Percentiles rank a stretch among this genome's conserved stretches.
phyloP scores from a whole-genome alignment of 257 asterid genomes.

The Nemophila menziesii region DNA sequence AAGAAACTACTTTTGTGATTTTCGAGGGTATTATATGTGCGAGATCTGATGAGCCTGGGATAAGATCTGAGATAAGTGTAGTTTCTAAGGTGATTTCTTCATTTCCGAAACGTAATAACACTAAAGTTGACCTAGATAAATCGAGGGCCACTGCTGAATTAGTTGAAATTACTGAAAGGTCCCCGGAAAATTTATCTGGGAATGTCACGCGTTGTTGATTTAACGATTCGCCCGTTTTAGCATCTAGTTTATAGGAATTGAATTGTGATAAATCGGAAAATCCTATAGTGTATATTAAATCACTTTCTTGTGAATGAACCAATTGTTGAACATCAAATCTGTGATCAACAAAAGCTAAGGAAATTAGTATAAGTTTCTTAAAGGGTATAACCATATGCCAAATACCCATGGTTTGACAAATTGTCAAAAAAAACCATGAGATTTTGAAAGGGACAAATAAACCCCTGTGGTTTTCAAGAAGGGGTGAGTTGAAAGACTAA shows the following conservation, averaged over 20 bases:
- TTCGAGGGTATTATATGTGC: slow-evolving; percentile 58
- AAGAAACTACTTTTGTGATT: slow-evolving; percentile 46
- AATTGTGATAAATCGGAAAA: slow-evolving; percentile 39
- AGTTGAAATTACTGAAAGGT: slow-evolving; percentile 47
- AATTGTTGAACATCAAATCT: slow-evolving; percentile 54
- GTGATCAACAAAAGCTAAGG: slow-evolving; percentile 25
- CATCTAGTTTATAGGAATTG: slow-evolving; percentile 48
- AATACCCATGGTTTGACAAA: too few relatives aligned
- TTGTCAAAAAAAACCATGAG: too few relatives aligned
- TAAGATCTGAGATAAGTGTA: slow-evolving; percentile 46
- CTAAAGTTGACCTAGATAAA: slow-evolving; percentile 55
- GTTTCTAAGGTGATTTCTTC: slow-evolving; percentile 55
- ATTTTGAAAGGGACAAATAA: too few relatives aligned
- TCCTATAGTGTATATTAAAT: slow-evolving; percentile 52
- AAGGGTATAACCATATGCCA: too few relatives aligned
- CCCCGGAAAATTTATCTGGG: slow-evolving; percentile 76
- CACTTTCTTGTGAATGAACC: slow-evolving; percentile 61
- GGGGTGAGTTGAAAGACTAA: too few relatives aligned
- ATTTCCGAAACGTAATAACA: slow-evolving; percentile 40
- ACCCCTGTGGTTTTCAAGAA: too few relatives aligned
- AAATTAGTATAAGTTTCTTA: too few relatives aligned
- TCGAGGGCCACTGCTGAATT: slow-evolving; percentile 61
- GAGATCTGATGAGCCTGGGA: slow-evolving; percentile 38
- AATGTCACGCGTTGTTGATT: slow-evolving; percentile 36
- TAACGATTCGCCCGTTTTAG: slow-evolving; percentile 58